Percentiles rank a stretch among this genome's conserved stretches.
Conservation (phyloP, 2,329 filamentous ascomycete genomes). For the Aspergillus felis region DNA sequence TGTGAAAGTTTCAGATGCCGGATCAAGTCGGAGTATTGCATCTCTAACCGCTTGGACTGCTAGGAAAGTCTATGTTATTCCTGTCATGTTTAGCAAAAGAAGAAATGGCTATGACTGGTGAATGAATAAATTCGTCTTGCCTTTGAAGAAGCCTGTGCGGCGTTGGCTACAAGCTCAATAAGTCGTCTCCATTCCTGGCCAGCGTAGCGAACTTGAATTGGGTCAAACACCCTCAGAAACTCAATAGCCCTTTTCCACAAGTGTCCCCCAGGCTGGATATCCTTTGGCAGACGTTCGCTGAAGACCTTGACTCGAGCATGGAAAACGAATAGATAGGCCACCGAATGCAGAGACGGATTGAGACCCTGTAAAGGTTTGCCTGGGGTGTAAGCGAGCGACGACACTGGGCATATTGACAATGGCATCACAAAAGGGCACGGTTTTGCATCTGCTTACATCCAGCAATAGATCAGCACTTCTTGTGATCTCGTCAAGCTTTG, state of each 20-base stretch:
- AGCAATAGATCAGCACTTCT: constrained; percentile 32
- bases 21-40: constrained; percentile 44
- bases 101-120: background rate
- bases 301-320: constrained; percentile 43
- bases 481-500: constrained; percentile 26
- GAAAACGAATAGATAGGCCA: constrained; percentile 57
- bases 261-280: constrained; percentile 40
- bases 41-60: constrained; percentile 40
- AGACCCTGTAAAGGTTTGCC: constrained; percentile 30
- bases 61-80: constrained; percentile 29
- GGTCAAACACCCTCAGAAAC: constrained; percentile 53
- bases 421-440: background rate
- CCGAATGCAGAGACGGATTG: constrained; percentile 55
- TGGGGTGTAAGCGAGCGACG: constrained; percentile 2
- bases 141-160: constrained; percentile 30
- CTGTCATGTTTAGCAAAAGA: constrained; percentile 1
- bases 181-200: constrained; percentile 37
- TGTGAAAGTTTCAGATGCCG: constrained; percentile 40
- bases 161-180: constrained; percentile 29
- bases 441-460: constrained; percentile 24
- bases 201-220: constrained; percentile 42
- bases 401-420: background rate
- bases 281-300: constrained; percentile 34
- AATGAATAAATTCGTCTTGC: constrained; percentile 18
- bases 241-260: constrained; percentile 49